Base-by-base conservation (phyloP, 768 basidiomycete species). In the Boletus barrowsii region DNA sequence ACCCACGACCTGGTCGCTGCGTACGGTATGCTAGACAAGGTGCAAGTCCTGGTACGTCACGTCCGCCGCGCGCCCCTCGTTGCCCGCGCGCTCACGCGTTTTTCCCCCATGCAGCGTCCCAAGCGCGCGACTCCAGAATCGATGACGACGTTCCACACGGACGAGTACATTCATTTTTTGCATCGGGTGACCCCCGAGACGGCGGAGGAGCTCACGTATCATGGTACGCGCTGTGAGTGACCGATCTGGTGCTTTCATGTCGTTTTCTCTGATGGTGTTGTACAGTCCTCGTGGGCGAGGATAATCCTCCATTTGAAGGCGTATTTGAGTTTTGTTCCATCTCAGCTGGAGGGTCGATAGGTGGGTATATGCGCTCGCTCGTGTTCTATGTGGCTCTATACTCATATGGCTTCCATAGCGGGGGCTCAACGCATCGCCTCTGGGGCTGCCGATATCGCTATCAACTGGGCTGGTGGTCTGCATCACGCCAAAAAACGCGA, bases 401-500 rank as follows among this genome's bases (percentile, higher is more conserved):
- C 24, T 52, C 22, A 50, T 20, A 22, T n/a, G 18, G 29, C 29
- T 47, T 49, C 35, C 15, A 20, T 54, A 93, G 92, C 81, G 62
- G 93, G 89, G 14, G 91, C 95, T 0, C 82, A 90, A 58, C 78
- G 87, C 20, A 78, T 98, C 55, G 79, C 88, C 44, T 81, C 83
- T 4, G 94, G 94, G 2, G 78, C 87, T 1, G 79, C 93, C 3
- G 88, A 90, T 61, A 83, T 89, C 44, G 86, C 87, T 0, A 91
- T 98, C 58, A 97, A 98, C 73, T 98, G 95, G 97, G 93, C 97
- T 1, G 97, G 97, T 10, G 97, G 97, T 3, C 80, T 99, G 4
- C 97, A 99, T 72, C 97, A 99, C 70, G 97, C 97, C n/a, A 99
- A 99, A 75, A 98, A 98, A 70, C 83, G 90, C 51, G 97, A 98